Base-by-base conservation (phyloP, 2,329 filamentous ascomycete genomes). In the Calonectria montana region DNA sequence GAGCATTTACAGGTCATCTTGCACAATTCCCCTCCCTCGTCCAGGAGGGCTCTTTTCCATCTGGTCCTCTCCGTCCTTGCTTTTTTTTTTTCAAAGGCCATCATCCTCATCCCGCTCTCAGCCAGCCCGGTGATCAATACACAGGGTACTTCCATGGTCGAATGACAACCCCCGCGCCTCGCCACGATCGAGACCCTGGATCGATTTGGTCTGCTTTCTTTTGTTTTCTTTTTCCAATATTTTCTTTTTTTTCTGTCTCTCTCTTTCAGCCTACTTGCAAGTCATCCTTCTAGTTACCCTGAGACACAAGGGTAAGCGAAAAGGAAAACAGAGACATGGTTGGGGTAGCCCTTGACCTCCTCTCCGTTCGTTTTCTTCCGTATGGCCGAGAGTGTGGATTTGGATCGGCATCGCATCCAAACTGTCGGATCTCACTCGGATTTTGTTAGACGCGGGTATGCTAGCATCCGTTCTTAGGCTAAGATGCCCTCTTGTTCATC, bases 401-500 rank as follows among this genome's bases (percentile, higher is more conserved):
- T 65, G 31, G 63, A 65, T 65, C 63, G 47, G 41, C 63, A 37
- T n/a, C 47, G 48, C 37, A 50, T 55, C 63, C 63, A 65, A 50
- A 53, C 39, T 43, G 47, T 41, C 63, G 63, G 63, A 50, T 45
- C 59, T 65, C 47, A 21, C 15, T 50, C 16, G 29, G 27, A 21
- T 29, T 21, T 31, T 41, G 47, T 15, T 50, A 45, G 47, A 21
- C 21, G 35, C 48, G 29, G 53, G 15, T 57, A 15, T 37, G 53
- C 29, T 37, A 21, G 31, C n/a, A 37, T 57, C 53, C n/a, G 53
- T 15, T 57, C 53, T 9, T 31, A 37, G 27, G 53, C 35, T 31
- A 57, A 35, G n/a, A 43, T n/a, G 41, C 6, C 31, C 31, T 16
- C 15, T 16, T 57, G 53, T 57, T 57, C 29, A 12, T 37, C 15